Base-by-base conservation (phyloP, 805 yeast species). In the Monosporozyma unispora region DNA sequence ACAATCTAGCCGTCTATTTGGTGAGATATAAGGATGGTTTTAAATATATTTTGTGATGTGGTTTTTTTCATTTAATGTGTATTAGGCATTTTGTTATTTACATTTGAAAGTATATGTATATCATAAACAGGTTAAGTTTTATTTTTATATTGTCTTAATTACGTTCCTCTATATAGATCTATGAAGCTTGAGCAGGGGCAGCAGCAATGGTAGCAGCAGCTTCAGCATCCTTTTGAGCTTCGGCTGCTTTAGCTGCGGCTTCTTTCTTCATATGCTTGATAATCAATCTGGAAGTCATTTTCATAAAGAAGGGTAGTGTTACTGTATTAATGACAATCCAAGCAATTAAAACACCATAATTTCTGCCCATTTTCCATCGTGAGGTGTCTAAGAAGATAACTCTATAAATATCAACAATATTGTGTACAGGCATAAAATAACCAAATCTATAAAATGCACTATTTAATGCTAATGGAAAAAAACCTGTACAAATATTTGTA, bases 351-450 rank as follows among this genome's bases (percentile, higher is more conserved):
- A 84, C 69, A 43, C 86, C 89, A 52, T 74, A 70, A 59, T 82
- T 74, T 56, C 81, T 63, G 11, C 88, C 88, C 57, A 83, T 48
- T 28, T 75, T 58, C 3, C 81, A 79, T 56, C 74, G 80, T 56
- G 76, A 74, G 2, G 83, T 68, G 57, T 80, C 67, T 58, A 81
- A 75, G 46, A 84, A 70, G 1, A 82, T 66, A 1, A 82, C 81
- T 59, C 80, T 80, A 57, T 76, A 73, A 28, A 80, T 73, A 56
- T 81, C 87, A 46, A 75, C 73, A 0, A 84, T 75, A 54, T 83
- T 81, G 58, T 82, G 82, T 51, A 84, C 71, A 5, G 95, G 95
- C 70, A 80, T 68, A 23, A 77, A 82, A 57, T 81, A 81, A 25
- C 89, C 86, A 61, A 73, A 80, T 51, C 82, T 67, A 67, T 70